A percentile compares a stretch with the other conserved stretches of the same genome.
Evolutionary conservation across 2,329 filamentous ascomycete genomes (phyloP).

Genomic region (Colletotrichum trifolii): DNA sequence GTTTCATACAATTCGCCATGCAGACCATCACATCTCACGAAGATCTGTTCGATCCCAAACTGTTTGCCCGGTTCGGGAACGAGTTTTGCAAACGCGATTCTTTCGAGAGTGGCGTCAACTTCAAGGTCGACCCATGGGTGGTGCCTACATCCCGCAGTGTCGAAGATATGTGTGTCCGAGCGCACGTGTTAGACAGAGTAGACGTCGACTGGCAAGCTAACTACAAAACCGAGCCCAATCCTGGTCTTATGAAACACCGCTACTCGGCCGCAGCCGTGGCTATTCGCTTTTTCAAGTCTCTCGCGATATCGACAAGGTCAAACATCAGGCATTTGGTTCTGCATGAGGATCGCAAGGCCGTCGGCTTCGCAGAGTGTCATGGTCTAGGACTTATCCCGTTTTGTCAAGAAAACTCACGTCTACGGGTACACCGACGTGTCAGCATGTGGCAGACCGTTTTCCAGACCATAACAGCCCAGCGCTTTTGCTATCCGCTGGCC

Average conservation of each 20-base stretch:
- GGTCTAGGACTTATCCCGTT: constrained; percentile 14
- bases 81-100: background rate
- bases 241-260: background rate
- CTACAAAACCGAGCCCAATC: background rate
- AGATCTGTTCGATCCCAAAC: background rate
- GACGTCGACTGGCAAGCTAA: background rate
- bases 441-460: constrained; percentile 6
- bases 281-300: background rate
- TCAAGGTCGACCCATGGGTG: background rate
- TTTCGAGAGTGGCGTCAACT: background rate
- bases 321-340: background rate
- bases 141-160: background rate
- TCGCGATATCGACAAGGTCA: background rate
- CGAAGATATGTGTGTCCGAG: background rate
- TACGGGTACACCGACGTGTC: constrained; percentile 13
- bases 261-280: constrained; percentile 15
- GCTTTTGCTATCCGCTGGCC: background rate
- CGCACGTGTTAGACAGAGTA: background rate
- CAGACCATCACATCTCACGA: background rate
- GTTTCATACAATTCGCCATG: background rate
- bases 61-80: background rate
- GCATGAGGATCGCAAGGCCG: constrained; percentile 1
- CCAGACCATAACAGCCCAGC: background rate
- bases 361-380: constrained; percentile 5
- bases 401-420: constrained; percentile 7